Base-by-base conservation (phyloP, 352 stramenopile species). In the Phytophthora gonapodyides region DNA sequence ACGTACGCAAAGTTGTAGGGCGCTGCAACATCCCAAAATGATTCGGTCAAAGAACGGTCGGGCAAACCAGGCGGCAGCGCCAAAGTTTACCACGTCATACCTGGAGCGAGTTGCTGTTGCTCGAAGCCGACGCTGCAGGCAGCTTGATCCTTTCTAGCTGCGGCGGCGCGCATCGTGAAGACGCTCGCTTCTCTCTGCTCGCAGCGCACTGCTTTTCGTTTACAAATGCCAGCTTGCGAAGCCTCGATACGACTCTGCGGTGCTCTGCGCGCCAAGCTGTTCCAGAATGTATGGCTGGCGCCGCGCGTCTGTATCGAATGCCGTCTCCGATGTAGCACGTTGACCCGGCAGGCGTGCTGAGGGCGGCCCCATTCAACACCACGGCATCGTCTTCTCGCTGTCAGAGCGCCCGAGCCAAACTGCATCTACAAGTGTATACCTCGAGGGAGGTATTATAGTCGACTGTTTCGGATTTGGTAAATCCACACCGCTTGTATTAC, bases 341-440 rank as follows among this genome's bases (percentile, higher is more conserved):
- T 46, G 34, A 36, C 31, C 16, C 19, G 34, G 21, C 38, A 52
- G 40, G 30, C 38, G 21, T 33, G 44, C 24, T 45, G 5, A 31
- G 27, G 24, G 37, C 4, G 37, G 42, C 16, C 27, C 12, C 45
- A 40, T 8, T 62, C 54, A 64, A 69, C 42, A 6, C 47, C 31
- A 60, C 61, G 31, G 47, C 48, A 70, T 70, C 62, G 62, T 70
- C 48, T 0, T 54, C 42, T 70, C 57, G 56, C 57, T 61, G 11
- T 43, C 40, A 36, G 21, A 21, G 31, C 10, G 5, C 12, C 24
- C 21, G 24, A 46, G 27, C 40, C 21, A 49, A 24, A 30, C 15
- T n/a, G 3, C 11, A 48, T n/a, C 43, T 57, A 51, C 13, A 31
- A 38, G 40, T 38, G 7, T 40, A 51, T 51, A 7, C 30, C 8